Evolutionary conservation across 2,329 filamentous ascomycete genomes (phyloP).

Genomic region (Metarhizium album): DNA sequence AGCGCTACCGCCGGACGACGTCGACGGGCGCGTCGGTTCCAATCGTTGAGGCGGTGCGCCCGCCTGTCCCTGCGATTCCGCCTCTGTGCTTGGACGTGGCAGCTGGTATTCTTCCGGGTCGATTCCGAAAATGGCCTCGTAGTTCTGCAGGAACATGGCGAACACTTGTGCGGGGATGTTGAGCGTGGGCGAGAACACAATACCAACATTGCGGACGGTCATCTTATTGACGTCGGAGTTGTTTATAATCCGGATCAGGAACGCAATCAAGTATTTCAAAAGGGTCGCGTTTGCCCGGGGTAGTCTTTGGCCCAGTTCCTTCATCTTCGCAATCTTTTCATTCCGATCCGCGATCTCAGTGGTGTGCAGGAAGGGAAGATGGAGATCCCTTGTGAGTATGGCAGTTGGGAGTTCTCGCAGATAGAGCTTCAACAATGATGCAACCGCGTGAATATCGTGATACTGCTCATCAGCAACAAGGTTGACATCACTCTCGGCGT

Average conservation of each 20-base stretch:
- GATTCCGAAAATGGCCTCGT: constrained; percentile 71
- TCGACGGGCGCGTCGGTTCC: constrained; percentile 33
- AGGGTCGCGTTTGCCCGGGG: constrained; percentile 73
- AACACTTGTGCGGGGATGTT: constrained; percentile 95
- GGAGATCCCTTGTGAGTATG: constrained; percentile 81
- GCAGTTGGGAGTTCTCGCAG: constrained; percentile 84
- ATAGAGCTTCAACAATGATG: constrained; percentile 88
- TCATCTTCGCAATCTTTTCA: constrained; percentile 69
- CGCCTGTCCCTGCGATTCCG: constrained; percentile 21
- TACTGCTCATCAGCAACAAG: constrained; percentile 72
- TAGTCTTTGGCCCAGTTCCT: constrained; percentile 67
- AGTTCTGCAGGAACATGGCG: constrained; percentile 86
- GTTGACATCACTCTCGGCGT: constrained; percentile 83
- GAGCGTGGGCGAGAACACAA: constrained; percentile 93
- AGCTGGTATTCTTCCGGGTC: constrained; percentile 54
- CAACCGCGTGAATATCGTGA: constrained; percentile 92
- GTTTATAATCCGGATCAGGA: constrained; percentile 85
- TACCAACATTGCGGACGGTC: constrained; percentile 94
- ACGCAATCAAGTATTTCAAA: constrained; percentile 74
- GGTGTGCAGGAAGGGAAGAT: constrained; percentile 76
- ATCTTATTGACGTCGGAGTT: constrained; percentile 91
- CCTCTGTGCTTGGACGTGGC: constrained; percentile 31
- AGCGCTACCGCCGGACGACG: constrained; percentile 33
- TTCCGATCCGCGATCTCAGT: constrained; percentile 65
- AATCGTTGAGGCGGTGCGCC: constrained; percentile 19